phyloP scores from a whole-genome alignment of 2,329 filamentous ascomycete genomes.

The Cladosporium velox region DNA sequence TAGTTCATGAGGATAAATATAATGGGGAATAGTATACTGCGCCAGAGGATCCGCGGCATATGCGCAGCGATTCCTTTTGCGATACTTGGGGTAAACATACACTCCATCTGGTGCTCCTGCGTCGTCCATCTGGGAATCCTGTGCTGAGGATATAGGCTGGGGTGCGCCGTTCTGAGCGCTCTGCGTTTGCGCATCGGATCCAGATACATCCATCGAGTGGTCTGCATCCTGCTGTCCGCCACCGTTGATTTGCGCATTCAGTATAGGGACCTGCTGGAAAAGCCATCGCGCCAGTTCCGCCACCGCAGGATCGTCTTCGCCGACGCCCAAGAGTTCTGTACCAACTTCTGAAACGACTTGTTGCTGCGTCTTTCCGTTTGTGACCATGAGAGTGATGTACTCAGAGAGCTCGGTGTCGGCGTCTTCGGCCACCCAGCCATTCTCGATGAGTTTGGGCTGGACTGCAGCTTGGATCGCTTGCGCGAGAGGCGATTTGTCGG shows the following conservation, averaged over 20 bases:
- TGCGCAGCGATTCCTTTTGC: not conserved
- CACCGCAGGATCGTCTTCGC: conserved; percentile 78
- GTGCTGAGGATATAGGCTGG: conserved; percentile 29
- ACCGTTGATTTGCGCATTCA: conserved; percentile 66
- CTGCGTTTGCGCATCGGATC: conserved; percentile 5
- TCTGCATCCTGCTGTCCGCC: conserved; percentile 27
- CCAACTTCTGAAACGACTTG: conserved; percentile 87
- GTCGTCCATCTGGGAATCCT: conserved; percentile 75
- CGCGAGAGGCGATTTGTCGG: conserved; percentile 75
- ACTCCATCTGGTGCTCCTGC: conserved; percentile 42
- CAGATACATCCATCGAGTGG: conserved; percentile 14
- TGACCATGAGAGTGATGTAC: conserved; percentile 96
- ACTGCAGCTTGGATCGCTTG: conserved; percentile 79
- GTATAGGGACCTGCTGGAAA: conserved; percentile 77
- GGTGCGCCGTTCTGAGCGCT: conserved; percentile 20
- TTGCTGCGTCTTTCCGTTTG: conserved; percentile 89
- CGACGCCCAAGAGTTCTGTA: conserved; percentile 79
- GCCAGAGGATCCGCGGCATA: conserved; percentile 3
- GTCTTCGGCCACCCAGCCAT: conserved; percentile 84
- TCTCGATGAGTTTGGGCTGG: conserved; percentile 87
- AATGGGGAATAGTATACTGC: conserved; percentile 10
- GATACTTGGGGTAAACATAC: conserved; percentile 38
- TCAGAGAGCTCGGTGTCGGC: conserved; percentile 84
- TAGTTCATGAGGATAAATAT: conserved; percentile 22
- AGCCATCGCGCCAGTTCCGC: conserved; percentile 87